These are phyloP conservation scores for Gaeumannomyces sp. DNA, from an alignment of 2,329 filamentous ascomycete genomes.

Conservation along the genomic window DNA sequence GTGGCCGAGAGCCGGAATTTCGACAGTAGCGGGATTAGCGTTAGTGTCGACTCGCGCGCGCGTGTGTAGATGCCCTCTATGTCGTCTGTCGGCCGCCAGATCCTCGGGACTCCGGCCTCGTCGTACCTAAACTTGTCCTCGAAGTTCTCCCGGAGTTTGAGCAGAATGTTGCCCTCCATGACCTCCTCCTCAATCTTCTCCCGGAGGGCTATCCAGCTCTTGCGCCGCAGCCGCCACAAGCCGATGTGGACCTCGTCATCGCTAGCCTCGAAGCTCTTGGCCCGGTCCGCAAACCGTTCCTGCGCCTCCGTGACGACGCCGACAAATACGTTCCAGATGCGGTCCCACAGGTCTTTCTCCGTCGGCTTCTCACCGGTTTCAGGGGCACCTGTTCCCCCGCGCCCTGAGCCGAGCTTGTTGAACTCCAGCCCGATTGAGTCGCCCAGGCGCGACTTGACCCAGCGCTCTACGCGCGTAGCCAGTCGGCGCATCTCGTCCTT, in stretches of 20 bases:
- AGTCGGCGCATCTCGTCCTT: conserved; percentile 95
- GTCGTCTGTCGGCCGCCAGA: conserved; percentile 95
- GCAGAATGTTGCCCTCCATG: conserved; percentile 91
- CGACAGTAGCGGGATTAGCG: conserved; percentile 81
- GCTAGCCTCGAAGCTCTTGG: conserved; percentile 89
- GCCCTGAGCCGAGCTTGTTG: conserved; percentile 87
- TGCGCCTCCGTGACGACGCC: conserved; percentile 81
- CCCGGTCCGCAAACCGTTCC: conserved; percentile 75
- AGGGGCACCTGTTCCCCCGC: conserved; percentile 74
- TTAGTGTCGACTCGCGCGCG: conserved; percentile 86
- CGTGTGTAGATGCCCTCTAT: conserved; percentile 94
- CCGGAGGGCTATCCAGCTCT: conserved; percentile 87
- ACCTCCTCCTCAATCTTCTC: conserved; percentile 95
- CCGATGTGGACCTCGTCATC: conserved; percentile 87
- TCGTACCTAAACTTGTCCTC: conserved; percentile 99
- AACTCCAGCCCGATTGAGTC: conserved; percentile 91
- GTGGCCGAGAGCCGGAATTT: conserved; percentile 74
- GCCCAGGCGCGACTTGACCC: conserved; percentile 80
- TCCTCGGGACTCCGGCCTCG: conserved; percentile 85
- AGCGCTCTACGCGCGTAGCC: conserved; percentile 84
- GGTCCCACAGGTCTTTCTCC: conserved; percentile 91
- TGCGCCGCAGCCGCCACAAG: conserved; percentile 84
- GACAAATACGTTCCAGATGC: conserved; percentile 83
- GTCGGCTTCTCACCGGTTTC: conserved; percentile 67
- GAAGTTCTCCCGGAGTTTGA: conserved; percentile 96